These are phyloP conservation scores for Boletus rufocinnamomeus DNA, from an alignment of 768 basidiomycete species.

Conservation along the genomic window DNA sequence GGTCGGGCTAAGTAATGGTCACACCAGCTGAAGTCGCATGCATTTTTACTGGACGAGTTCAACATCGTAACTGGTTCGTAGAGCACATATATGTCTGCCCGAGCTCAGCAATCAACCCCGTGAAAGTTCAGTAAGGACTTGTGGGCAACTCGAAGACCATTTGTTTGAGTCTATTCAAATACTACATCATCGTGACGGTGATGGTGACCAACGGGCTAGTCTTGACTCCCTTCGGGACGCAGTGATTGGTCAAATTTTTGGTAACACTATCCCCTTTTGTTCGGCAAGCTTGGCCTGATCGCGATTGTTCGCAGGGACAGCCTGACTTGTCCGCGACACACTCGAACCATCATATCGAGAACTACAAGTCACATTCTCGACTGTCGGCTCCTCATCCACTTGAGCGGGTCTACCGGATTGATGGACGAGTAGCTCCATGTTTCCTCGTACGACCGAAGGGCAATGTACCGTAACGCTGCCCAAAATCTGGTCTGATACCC, in stretches of 20 bases:
- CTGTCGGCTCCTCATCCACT: neutral
- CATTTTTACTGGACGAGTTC: too few species aligned
- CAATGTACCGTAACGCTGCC: neutral
- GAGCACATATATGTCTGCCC: too few species aligned
- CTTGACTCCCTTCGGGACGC: neutral
- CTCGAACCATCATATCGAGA: neutral
- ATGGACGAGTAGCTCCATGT: neutral
- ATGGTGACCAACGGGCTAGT: neutral
- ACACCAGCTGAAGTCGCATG: too few species aligned
- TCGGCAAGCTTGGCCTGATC: neutral
- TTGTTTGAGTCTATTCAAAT: neutral
- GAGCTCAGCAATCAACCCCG: too few species aligned
- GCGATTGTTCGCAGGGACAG: neutral
- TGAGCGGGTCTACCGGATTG: neutral
- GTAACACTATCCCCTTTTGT: neutral
- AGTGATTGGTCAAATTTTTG: neutral
- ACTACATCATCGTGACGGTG: neutral
- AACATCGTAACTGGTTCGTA: too few species aligned
- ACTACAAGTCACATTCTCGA: neutral
- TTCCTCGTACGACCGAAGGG: neutral
- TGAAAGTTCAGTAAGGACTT: too few species aligned
- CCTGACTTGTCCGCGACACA: neutral
- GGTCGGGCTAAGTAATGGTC: too few species aligned
- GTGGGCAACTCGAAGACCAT: too few species aligned
- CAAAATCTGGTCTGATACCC: slow-evolving; percentile 4